These are phyloP conservation scores for Guillardia theta DNA, from an alignment of 78 protist genomes.

Conservation along the genomic window DNA sequence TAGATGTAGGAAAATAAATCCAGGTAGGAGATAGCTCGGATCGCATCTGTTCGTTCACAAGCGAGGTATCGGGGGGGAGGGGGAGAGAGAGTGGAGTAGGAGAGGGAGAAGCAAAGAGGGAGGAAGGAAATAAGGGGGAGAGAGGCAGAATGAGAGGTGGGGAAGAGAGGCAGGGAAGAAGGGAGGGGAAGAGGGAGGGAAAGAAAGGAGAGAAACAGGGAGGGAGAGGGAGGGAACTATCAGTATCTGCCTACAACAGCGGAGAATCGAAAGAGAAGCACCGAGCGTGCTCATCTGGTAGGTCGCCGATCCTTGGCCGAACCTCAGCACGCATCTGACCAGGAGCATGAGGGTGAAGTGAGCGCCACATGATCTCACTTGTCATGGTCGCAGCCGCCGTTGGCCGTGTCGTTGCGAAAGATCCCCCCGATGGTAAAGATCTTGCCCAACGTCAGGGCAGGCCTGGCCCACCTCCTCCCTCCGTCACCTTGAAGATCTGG, in stretches of 20 bases:
- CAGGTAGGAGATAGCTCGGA: no score
- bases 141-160: background rate
- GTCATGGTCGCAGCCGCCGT: no score
- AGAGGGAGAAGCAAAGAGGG: background rate
- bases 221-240: background rate
- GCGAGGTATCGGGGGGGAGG: background rate
- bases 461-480: no score
- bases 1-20: no score
- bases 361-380: background rate
- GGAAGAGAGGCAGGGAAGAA: background rate
- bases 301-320: no score
- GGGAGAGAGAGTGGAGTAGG: background rate
- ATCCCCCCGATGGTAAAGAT: no score
- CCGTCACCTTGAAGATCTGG: no score
- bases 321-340: background rate
- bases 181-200: background rate
- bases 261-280: background rate
- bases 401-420: no score
- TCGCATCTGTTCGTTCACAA: no score
- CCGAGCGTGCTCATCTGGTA: no score
- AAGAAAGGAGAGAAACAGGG: background rate
- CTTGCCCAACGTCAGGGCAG: no score
- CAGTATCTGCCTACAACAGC: background rate
- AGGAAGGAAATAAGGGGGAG: background rate
- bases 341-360: background rate